Evolutionary conservation across 805 yeast species (phyloP).

Genomic region (Dipodascus geniculatus): DNA sequence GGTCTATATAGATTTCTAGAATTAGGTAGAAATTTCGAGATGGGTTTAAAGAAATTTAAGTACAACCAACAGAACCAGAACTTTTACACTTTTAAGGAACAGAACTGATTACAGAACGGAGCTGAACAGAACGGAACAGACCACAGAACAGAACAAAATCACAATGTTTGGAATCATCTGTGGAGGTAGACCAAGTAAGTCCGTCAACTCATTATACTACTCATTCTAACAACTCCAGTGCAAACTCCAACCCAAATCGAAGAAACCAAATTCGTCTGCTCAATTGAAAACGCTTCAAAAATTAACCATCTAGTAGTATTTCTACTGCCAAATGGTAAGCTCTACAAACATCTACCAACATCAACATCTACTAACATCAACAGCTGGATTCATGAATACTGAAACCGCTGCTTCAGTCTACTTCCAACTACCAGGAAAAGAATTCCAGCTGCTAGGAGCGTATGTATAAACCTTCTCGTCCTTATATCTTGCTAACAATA

Average conservation of each 20-base stretch:
- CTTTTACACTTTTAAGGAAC: too few relatives aligned
- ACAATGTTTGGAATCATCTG: slow-evolving; percentile 75
- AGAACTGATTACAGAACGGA: too few relatives aligned
- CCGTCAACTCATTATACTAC: background rate
- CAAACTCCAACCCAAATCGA: slow-evolving; percentile 48
- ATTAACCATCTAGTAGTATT: slow-evolving; percentile 76
- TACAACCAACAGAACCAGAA: background rate
- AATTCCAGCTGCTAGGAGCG: slow-evolving; percentile 28
- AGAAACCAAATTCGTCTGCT: slow-evolving; percentile 51
- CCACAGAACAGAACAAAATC: background rate
- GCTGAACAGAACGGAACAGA: too few relatives aligned
- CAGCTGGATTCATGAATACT: slow-evolving; percentile 33
- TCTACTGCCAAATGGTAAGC: slow-evolving; percentile 66
- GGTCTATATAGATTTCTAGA: background rate
- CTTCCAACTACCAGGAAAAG: slow-evolving; percentile 63
- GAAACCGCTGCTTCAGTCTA: slow-evolving; percentile 74
- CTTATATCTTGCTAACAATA: background rate
- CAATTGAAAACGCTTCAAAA: slow-evolving; percentile 48
- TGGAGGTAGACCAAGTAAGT: slow-evolving; percentile 52
- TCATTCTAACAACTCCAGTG: slow-evolving; percentile 11
- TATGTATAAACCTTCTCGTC: slow-evolving; percentile 48
- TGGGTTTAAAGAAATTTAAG: too few relatives aligned
- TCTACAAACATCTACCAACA: slow-evolving; percentile 11
- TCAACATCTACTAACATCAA: slow-evolving; percentile 11
- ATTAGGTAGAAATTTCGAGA: background rate